Base-by-base conservation (phyloP, 257 asterid species). In the Solanum appendiculatum region DNA sequence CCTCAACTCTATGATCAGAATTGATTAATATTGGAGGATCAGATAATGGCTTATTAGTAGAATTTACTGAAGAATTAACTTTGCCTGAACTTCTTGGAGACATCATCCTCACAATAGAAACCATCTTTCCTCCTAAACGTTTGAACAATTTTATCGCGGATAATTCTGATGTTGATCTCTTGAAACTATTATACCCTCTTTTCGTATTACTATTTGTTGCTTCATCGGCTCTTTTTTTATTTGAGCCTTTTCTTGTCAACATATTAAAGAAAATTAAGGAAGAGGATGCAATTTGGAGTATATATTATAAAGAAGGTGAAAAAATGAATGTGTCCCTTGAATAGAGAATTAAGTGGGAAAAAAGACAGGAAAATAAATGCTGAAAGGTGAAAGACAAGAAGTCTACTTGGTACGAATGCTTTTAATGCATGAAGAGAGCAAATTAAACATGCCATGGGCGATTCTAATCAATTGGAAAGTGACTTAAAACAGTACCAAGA, bases 1-100 rank as follows among this genome's bases (percentile, higher is more conserved):
- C 93, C 82, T 91, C 92, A 60, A 92, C 92, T 46, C 92, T 86
- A 27, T 91, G 93, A 89, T 92, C 87, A 90, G 91, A 88, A 85
- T 91, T 92, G 70, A 88, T 48, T 7, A 66, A 27, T 29, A 87
- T 89, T 85, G 89, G 82, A 74, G 68, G 87, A 64, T 56, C 78
- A n/a, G 90, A 83, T 75, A 87, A 72, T 27, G 88, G 86, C 86
- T 86, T 86, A 23, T 60, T 60, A 37, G n/a, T n/a, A n/a, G 75
- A 78, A 46, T 88, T 87, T 23, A 85, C 91, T 25, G 92, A 85
- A 25, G 93, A 91, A 60, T 86, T 88, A 23, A 90, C 91, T 86
- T 83, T 90, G 2, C 91, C 88, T 84, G 89, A 88, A 13, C 86
- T 27, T 25, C 75, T 86, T 5, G 83, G 88, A 42, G 90, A 85